Conservation (phyloP, 805 yeast genomes). For the Phaffomyces antillensis region DNA sequence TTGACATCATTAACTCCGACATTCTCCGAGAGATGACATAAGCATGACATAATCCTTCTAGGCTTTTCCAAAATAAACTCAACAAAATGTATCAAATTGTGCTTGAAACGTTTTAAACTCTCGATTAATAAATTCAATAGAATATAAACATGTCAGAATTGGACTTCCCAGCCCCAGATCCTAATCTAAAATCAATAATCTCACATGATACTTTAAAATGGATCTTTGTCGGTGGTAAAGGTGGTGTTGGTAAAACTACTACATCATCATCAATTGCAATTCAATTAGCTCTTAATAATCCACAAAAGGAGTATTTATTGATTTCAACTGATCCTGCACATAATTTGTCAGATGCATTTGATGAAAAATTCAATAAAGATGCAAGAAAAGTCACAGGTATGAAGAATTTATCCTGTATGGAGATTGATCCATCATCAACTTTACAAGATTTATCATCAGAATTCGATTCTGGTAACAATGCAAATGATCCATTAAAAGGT, state of each 20-base stretch:
- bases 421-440: constrained; percentile 93
- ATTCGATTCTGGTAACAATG: constrained; percentile 31
- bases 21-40: too few relatives aligned
- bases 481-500: constrained; percentile 48
- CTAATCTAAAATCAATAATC: constrained; percentile 61
- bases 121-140: background rate
- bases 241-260: constrained; percentile 99
- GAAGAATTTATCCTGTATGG: constrained; percentile 91
- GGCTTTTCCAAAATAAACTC: too few relatives aligned
- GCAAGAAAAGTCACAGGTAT: constrained; percentile 91
- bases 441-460: constrained; percentile 73
- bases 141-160: constrained; percentile 16
- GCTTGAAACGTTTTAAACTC: background rate
- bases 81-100: too few relatives aligned
- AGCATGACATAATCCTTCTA: too few relatives aligned
- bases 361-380: constrained; percentile 96
- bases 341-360: constrained; percentile 94
- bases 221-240: constrained; percentile 99
- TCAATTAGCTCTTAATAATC: constrained; percentile 82
- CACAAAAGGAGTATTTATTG: constrained; percentile 70
- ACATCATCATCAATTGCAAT: constrained; percentile 93
- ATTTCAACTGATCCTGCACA: constrained; percentile 99
- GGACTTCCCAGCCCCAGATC: constrained; percentile 37
- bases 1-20: too few relatives aligned
- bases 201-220: constrained; percentile 73